Base-by-base conservation (phyloP, 257 asterid genomes). In the Rhazya stricta region DNA sequence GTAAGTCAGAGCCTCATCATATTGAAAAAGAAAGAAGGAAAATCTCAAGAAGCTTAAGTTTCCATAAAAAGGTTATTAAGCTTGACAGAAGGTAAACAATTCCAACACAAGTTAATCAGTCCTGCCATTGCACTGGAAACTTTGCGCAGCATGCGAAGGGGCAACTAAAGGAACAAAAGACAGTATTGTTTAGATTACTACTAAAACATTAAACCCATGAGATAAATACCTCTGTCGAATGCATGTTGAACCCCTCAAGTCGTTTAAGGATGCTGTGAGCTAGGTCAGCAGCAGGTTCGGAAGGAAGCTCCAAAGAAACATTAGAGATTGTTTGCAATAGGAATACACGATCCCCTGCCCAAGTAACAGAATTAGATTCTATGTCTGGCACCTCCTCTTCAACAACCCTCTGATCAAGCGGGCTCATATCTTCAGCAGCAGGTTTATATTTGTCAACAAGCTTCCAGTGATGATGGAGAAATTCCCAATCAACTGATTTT, bases 271-370 rank as follows among this genome's bases (percentile, higher is more conserved):
- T 81, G 81, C 86, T 77, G 83, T 92, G 96, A 37, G 98, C 98
- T 68, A 94, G 88, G 62, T 91, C 96, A 9, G 96, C 98, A 25
- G 99, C 98, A 76, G 96, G 93, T 73, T 86, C 93, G 10, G 96
- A 89, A 32, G 97, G 97, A 45, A 94, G 83, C 74, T 88, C 94
- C 79, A 83, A 84, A 60, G 98, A 86, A 65, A 91, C 96, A 79
- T 91, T 92, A 77, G 95, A 89, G 81, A 92, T 92, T 34, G 99
- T 89, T 82, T 94, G 97, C 90, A 94, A 83, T 57, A 92, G 98
- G 79, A 77, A 87, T 46, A 94, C 99, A 75, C 98, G 96, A 78
- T 94, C 94, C 75, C 83, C 91, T 37, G 90, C 88, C 99, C 99
- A 94, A 83, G 88, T 83, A 78, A 89, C 88, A 32, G 95, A 88